Conservation (phyloP, 2,329 filamentous ascomycete species). For the Acrocalymma vagum region DNA sequence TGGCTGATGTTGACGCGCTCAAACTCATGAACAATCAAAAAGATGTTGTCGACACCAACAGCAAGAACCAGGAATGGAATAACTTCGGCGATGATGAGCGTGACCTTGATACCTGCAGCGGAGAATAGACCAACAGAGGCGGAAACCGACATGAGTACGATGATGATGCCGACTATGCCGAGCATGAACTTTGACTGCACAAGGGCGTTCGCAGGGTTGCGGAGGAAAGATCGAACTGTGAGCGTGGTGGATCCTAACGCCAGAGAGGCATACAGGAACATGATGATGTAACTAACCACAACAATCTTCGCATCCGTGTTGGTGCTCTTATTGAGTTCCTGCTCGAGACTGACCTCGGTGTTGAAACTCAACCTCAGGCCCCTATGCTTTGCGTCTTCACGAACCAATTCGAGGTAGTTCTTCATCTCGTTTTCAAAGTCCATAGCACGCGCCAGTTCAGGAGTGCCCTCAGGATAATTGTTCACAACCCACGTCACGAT, state of each 20-base stretch:
- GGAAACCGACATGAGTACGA: constrained; percentile 96
- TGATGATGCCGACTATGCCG: constrained; percentile 92
- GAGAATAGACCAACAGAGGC: constrained; percentile 96
- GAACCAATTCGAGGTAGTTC: constrained; percentile 76
- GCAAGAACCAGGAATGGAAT: constrained; percentile 97
- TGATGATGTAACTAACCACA: constrained; percentile 95
- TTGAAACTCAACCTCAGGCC: constrained; percentile 92
- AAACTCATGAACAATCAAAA: constrained; percentile 97
- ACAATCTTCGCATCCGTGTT: constrained; percentile 99
- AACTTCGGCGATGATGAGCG: constrained; percentile 96
- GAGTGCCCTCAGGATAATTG: constrained; percentile 79
- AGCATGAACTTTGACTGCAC: constrained; percentile 98
- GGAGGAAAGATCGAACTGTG: constrained; percentile 77
- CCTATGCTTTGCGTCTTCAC: constrained; percentile 78
- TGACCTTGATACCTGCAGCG: constrained; percentile 89
- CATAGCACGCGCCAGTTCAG: constrained; percentile 76
- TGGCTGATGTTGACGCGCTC: constrained; percentile 93
- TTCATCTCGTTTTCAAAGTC: constrained; percentile 89
- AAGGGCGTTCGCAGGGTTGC: constrained; percentile 82
- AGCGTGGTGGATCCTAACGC: constrained; percentile 89
- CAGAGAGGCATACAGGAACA: constrained; percentile 97
- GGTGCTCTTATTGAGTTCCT: constrained; percentile 96
- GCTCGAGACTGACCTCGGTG: constrained; percentile 91
- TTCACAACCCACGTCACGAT: constrained; percentile 95
- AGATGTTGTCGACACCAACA: constrained; percentile 98